phyloP scores from a whole-genome alignment of 371 early-diverging fungal genomes.

The Blakeslea trispora region DNA sequence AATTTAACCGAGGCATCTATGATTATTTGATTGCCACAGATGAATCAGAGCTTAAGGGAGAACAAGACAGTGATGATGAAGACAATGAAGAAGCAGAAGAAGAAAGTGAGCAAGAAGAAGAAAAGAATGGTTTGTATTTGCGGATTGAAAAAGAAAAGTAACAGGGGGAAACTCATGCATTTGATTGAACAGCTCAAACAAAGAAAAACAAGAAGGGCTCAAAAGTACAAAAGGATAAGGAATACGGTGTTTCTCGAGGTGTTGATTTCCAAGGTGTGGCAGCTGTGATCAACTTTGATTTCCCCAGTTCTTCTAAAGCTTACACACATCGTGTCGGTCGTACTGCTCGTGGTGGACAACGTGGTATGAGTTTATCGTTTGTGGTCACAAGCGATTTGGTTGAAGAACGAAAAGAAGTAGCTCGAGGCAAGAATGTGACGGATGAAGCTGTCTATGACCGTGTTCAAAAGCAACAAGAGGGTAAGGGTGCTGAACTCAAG shows the following conservation, averaged over 20 bases:
- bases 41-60: slow-evolving; percentile 74
- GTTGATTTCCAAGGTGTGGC: slow-evolving; percentile 95
- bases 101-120: slow-evolving; percentile 28
- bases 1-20: slow-evolving; percentile 96
- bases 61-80: slow-evolving; percentile 68
- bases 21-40: slow-evolving; percentile 96
- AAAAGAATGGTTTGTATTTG: slow-evolving; percentile 21
- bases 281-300: slow-evolving; percentile 98
- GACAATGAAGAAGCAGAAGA: slow-evolving; percentile 40
- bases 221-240: slow-evolving; percentile 67
- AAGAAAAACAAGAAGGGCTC: slow-evolving; percentile 49
- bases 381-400: slow-evolving; percentile 58
- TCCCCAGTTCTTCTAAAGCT: slow-evolving; percentile 86
- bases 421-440: slow-evolving; percentile 41
- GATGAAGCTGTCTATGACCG: slow-evolving; percentile 75
- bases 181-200: slow-evolving; percentile 32
- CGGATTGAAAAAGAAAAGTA: too few species aligned
- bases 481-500: slow-evolving; percentile 65
- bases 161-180: too few species aligned
- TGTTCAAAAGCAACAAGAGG: slow-evolving; percentile 68
- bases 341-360: slow-evolving; percentile 92
- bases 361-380: slow-evolving; percentile 90
- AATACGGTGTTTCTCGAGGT: slow-evolving; percentile 96
- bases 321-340: slow-evolving; percentile 98
- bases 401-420: slow-evolving; percentile 32